Base-by-base conservation (phyloP, 441 rosid species). In the Mallotus repandus region DNA sequence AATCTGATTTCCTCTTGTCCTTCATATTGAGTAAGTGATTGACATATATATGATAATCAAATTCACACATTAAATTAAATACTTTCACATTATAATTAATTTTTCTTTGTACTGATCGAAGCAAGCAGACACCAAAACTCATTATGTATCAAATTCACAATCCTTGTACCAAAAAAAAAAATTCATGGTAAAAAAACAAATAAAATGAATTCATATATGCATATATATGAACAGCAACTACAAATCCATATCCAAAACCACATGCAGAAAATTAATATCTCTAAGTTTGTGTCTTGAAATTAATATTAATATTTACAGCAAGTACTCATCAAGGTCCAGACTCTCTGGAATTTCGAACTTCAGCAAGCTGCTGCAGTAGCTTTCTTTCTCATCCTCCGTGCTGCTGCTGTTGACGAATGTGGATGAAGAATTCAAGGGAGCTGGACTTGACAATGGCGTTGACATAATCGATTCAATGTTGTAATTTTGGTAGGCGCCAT, bases 271-370 rank as follows among this genome's bases (percentile, higher is more conserved):
- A 25, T 25, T 25, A 25, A 25, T 25, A 25, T 25, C 29, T 25
- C 29, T 43, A 43, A 8, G 43, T 22, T 29, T 22, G 3, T 21
- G 12, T 74, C 45, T 21, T 6, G 5, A 7, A 18, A 21, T 14
- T 5, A 21, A 5, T 4, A 41, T 19, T 8, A n/a, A 21, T 16
- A 81, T 76, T 83, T 72, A 88, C 85, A 89, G 66, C 86, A 89
- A 66, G 80, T 89, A 90, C 65, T 90, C 97, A 55, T 76, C 84
- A 69, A 94, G 78, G 76, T 80, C 86, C 69, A 92, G 84, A 80
- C 84, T 79, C n/a, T 87, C 91, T 0, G 91, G 95, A 81, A 92
- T 84, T 48, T 85, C 91, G 56, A 94, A 89, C 84, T 92, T 85
- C 53, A 92, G 79, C 77, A 89, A 87, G 82, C 81, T 83, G 80